These are phyloP conservation scores for Setaria italica DNA, from an alignment of 202 grass and related monocot genomes.

Conservation along the genomic window DNA sequence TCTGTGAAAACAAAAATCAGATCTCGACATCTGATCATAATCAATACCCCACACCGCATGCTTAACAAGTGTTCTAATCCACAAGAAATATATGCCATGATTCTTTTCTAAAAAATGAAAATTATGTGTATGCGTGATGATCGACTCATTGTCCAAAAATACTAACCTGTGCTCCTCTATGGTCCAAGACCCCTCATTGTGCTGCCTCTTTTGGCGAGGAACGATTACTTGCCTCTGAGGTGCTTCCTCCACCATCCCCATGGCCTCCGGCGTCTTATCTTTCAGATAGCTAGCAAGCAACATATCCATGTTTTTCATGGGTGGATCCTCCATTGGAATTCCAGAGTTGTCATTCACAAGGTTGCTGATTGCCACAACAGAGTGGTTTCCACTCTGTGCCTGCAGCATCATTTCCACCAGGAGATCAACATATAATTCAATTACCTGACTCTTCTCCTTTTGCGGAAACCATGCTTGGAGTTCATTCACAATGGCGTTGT, in stretches of 20 bases:
- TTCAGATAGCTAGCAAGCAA: neutral
- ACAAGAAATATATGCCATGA: neutral
- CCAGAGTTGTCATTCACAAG: too few relatives aligned
- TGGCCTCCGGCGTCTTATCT: too few relatives aligned
- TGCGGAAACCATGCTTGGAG: conserved; percentile 21
- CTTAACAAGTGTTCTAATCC: neutral
- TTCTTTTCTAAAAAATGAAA: too few relatives aligned
- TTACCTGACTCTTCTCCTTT: conserved; percentile 38
- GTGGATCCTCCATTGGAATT: too few relatives aligned
- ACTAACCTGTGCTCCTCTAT: neutral
- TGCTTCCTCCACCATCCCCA: neutral
- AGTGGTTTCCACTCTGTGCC: too few relatives aligned
- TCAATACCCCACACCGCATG: neutral
- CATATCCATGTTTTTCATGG: neutral
- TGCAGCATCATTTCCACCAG: neutral
- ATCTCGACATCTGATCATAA: neutral
- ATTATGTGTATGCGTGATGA: too few relatives aligned
- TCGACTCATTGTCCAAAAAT: neutral
- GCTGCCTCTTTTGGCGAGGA: neutral
- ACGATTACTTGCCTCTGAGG: too few relatives aligned
- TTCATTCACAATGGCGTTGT: neutral
- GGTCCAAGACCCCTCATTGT: neutral
- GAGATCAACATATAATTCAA: conserved; percentile 20
- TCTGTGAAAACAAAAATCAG: neutral
- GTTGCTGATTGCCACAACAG: too few relatives aligned